Percentiles rank a stretch among this genome's conserved stretches.
phyloP scores from a whole-genome alignment of 768 basidiomycete species.

The Lentinula edodes region DNA sequence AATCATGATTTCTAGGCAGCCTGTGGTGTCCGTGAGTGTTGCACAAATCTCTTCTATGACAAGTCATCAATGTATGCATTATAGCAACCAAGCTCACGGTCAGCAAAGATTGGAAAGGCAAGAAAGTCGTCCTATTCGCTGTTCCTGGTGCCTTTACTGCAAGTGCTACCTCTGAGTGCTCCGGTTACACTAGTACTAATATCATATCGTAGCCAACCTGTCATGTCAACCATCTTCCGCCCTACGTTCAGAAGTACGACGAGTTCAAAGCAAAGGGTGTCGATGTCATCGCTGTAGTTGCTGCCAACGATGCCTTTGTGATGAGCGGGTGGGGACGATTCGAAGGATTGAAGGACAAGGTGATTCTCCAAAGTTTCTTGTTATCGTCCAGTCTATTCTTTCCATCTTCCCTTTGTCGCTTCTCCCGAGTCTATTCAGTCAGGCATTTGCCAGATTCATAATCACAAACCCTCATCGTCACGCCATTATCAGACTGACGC shows the following conservation, averaged over 20 bases:
- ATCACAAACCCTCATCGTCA: too few relatives aligned
- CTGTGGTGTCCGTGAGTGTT: slow-evolving; percentile 59
- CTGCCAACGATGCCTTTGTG: slow-evolving; percentile 79
- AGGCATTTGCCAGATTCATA: too few relatives aligned
- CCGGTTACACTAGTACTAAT: slow-evolving; percentile 26
- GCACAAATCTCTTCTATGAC: not conserved
- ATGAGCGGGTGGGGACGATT: slow-evolving; percentile 58
- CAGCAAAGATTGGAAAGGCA: slow-evolving; percentile 70
- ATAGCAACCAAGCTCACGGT: slow-evolving; percentile 43
- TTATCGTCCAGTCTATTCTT: not conserved
- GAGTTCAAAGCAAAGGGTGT: slow-evolving; percentile 76
- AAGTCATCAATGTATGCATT: not conserved
- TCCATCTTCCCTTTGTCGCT: not conserved
- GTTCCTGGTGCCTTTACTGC: slow-evolving; percentile 84
- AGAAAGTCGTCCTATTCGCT: slow-evolving; percentile 74
- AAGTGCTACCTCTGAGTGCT: slow-evolving; percentile 14
- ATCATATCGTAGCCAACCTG: slow-evolving; percentile 52
- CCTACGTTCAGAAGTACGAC: slow-evolving; percentile 60
- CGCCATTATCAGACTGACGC: too few relatives aligned
- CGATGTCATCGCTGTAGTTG: slow-evolving; percentile 62
- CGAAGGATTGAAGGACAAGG: slow-evolving; percentile 65
- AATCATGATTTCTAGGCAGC: slow-evolving; percentile 35
- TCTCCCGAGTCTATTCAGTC: not conserved
- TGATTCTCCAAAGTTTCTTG: slow-evolving; percentile 17
- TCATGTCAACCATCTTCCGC: slow-evolving; percentile 52